Base-by-base conservation (phyloP, 2,329 filamentous ascomycete genomes). In the Alternaria metachromatica region DNA sequence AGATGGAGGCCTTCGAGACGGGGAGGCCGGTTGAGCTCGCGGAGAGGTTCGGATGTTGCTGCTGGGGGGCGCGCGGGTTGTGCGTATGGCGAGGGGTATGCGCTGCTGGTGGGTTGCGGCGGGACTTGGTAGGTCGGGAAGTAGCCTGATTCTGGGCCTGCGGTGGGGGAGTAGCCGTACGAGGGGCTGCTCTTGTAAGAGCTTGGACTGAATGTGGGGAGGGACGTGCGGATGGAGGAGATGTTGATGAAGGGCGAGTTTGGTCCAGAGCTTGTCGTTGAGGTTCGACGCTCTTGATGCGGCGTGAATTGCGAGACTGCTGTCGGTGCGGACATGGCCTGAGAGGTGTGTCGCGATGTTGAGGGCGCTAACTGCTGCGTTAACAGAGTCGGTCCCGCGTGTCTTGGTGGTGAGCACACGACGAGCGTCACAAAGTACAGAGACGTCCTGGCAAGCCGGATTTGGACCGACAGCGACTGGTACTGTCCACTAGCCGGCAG, bases 361-460 rank as follows among this genome's bases (percentile, higher is more conserved):
- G 76, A 75, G 45, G 77, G 75, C 57, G 74, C 75, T 25, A 76
- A 62, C 45, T 79, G 76, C 54, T 78, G 76, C 10, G 76, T 78
- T 49, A 74, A 56, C 71, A 79, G 73, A 73, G 72, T 66, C 61
- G 77, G 74, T 55, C 64, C 74, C 7, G 66, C 56, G 21, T 69
- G 59, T 26, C 73, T 68, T 21, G 68, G 67, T 49, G 70, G 69
- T 33, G 71, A 76, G 33, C 70, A 73, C 48, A 80, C 75, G 41
- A 81, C 81, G 45, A 84, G 69, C 23, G 81, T 81, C 21, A 83
- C 80, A 55, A 84, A 85, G 69, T 83, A 85, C 18, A 81, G 70
- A 15, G 79, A 80, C 11, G 81, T 81, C 67, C 82, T 84, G 11
- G 82, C 83, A 44, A 80, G 73, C 18, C 78, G 72, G 13, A 80